Evolutionary conservation across 2,329 filamentous ascomycete genomes (phyloP), one percentile per base, ranked within the genome.

Genomic region (Cephalotrichum gorgonifer): DNA sequence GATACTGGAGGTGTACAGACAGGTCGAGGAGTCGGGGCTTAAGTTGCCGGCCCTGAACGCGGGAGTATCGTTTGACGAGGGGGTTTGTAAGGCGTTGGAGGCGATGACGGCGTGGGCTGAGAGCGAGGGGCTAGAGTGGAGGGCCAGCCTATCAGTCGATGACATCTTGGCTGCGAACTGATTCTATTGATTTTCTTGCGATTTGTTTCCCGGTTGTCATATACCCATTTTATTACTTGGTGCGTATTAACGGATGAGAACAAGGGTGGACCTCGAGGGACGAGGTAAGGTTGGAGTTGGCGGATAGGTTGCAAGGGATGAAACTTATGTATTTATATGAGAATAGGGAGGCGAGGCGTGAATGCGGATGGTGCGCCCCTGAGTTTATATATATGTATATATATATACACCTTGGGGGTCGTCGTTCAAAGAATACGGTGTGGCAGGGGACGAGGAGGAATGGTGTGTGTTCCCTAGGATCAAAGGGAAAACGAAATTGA

Each of bases 41-140:
- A 48, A 28, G n/a, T 23, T 49, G 30, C 47, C 43, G 14, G 47
- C 46, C 42, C 46, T 48, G n/a, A 48, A 48, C 38, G 33, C 38
- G 11, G 46, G 82, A 0, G 82, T 85, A 52, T 78, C 73, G 9
- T 72, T 75, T 0, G 85, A 81, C 55, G 84, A 78, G 0, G 85
- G 87, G 65, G 78, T 85, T 0, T 43, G 28, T 22, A 28, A 30
- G 41, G 28, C 41, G 31, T 30, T 44, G 23, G 38, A 35, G 45
- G 14, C 44, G 12, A 22, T 43, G 44, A 42, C 27, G 44, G 47
- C 44, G 27, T 51, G 49, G 44, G 49, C 49, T n/a, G 44, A 42
- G 14, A 38, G 20, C 23, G 44, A 47, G 49, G 39, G 41, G 20
- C 31, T 44, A 26, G 38, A 47, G 35, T 51, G 49, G 49, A 33